These are phyloP conservation scores for Oehlia diaphana DNA, from an alignment of 192 early-diverging fungal species.

Conservation along the genomic window DNA sequence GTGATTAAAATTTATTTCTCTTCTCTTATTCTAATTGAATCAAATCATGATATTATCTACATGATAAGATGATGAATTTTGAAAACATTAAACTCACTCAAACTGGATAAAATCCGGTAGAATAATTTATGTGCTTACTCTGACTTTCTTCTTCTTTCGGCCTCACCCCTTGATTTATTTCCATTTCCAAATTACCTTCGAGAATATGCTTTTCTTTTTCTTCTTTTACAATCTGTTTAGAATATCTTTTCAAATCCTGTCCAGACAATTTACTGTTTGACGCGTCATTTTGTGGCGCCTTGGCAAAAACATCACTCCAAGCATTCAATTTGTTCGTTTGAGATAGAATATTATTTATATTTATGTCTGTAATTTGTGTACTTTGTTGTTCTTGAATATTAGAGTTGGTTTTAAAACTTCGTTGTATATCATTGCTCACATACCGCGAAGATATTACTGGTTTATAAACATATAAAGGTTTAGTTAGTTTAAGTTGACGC, in stretches of 20 bases:
- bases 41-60: not conserved
- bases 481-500: not conserved
- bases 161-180: not conserved
- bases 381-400: too few species aligned
- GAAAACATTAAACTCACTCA: not conserved
- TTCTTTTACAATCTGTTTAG: not conserved
- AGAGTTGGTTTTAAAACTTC: too few species aligned
- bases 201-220: too few species aligned
- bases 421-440: not conserved
- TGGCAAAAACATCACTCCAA: not conserved
- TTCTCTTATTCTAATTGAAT: too few species aligned
- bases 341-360: not conserved
- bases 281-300: not conserved
- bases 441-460: not conserved
- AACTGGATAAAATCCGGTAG: too few species aligned
- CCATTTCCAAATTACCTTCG: not conserved
- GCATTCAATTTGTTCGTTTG: not conserved
- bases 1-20: too few species aligned
- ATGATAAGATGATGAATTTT: not conserved
- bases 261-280: not conserved
- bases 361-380: not conserved
- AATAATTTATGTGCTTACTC: slow-evolving; percentile 1
- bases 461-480: not conserved
- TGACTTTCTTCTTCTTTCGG: not conserved
- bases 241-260: not conserved